phyloP scores from a whole-genome alignment of 441 rosid species.

The Syzygium syzygioides region DNA sequence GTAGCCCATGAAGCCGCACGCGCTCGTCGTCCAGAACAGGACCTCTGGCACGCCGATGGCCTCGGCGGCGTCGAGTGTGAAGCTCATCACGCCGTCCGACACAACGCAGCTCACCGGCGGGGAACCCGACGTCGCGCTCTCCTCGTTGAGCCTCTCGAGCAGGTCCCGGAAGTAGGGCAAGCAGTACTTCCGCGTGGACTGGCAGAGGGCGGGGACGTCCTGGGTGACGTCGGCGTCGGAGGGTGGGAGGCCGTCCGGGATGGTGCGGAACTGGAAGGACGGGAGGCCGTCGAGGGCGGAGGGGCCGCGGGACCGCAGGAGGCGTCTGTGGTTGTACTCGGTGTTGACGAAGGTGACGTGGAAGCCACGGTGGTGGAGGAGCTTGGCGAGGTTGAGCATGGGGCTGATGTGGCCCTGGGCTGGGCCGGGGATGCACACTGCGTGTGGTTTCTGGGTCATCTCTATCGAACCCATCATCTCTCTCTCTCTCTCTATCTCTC shows the following conservation, averaged over 20 bases:
- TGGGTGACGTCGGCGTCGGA: background rate
- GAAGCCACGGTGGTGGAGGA: conserved; percentile 3
- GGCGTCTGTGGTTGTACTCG: conserved; percentile 2
- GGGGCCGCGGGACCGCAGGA: background rate
- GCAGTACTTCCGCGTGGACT: background rate
- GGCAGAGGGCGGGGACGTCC: background rate
- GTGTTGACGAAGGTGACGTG: conserved; percentile 3
- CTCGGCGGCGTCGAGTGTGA: background rate
- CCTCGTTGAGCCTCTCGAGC: background rate
- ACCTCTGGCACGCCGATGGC: background rate
- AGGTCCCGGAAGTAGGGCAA: conserved; percentile 2
- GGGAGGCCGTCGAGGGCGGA: background rate
- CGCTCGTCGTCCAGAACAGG: background rate
- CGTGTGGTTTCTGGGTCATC: background rate
- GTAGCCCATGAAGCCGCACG: conserved; percentile 3
- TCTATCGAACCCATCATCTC: background rate
- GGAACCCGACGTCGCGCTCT: background rate
- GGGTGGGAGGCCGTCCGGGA: conserved; percentile 1
- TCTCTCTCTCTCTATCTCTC: background rate
- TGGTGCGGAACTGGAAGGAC: background rate
- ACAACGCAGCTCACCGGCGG: conserved; percentile 5
- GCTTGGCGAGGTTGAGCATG: conserved; percentile 5
- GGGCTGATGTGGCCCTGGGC: conserved; percentile 10
- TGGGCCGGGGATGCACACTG: background rate
- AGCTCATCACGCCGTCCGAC: background rate